Base-by-base conservation (phyloP, 257 asterid species). In the Cynanchum wilfordii region DNA sequence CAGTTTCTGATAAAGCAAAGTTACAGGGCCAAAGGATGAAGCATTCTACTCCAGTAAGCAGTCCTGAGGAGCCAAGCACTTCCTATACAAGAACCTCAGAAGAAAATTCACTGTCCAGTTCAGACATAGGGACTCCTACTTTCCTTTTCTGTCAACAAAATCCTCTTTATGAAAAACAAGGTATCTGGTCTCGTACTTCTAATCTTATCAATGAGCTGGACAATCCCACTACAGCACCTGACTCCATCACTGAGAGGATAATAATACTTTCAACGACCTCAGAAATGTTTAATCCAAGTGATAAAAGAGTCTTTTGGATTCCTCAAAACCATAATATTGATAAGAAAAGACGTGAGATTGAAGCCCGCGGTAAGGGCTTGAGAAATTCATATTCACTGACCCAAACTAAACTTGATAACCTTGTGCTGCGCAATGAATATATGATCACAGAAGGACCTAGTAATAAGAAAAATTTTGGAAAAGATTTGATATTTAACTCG, bases 81-180 rank as follows among this genome's bases (percentile, higher is more conserved):
- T 86, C 92, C 44, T 84, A 68, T 78, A 80, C 88, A 60, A 88
- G 84, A 83, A 80, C 86, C 76, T 79, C 85, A 1, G 84, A 71
- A 55, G 87, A 79, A 73, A 75, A 72, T 69, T 63, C 88, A 57
- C 63, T 76, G 67, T 78, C 85, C 29, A 87, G 88, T 83, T 87
- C 88, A 50, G 89, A 83, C 69, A 75, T 81, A 7, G 87, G 71
- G 38, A 68, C 83, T 76, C 68, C 88, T 17, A 49, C 64, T 49
- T 90, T 80, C 77, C 86, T 87, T n/a, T 78, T 87, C 42, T 90
- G 80, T 78, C 91, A 86, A 80, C 86, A 76, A 72, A 90, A 90
- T 80, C 98, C 96, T 51, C 95, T 92, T 57, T 89, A 85, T 70
- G 96, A 89, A 71, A 83, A 86, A 75, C 42, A 64, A 24, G 52